A percentile compares a stretch with the other conserved stretches of the same genome.
These are phyloP conservation scores for Schoenoplectus tabernaemontani DNA, from an alignment of 202 grass and related monocot genomes.

Conservation along the genomic window DNA sequence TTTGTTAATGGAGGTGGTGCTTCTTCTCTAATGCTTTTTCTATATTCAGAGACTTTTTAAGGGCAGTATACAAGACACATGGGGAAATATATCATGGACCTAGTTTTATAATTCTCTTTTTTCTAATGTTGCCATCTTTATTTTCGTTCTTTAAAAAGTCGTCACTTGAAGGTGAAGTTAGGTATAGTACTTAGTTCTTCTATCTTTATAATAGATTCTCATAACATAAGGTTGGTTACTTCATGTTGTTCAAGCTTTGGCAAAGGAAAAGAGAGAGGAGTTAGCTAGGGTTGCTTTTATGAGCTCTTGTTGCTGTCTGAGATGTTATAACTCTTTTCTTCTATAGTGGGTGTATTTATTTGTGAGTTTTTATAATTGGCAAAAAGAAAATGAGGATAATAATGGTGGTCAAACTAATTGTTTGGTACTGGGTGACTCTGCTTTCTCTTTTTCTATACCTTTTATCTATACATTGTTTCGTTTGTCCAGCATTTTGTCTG, in stretches of 20 bases:
- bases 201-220: conserved; percentile 24
- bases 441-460: not conserved
- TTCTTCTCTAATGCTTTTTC: conserved; percentile 23
- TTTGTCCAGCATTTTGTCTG: conserved; percentile 14
- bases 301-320: conserved; percentile 18
- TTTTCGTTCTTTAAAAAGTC: conserved; percentile 32
- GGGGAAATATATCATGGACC: conserved; percentile 23
- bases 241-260: conserved; percentile 16
- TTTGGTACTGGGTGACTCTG: conserved; percentile 13
- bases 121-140: conserved; percentile 29
- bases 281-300: conserved; percentile 18
- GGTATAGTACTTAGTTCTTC: conserved; percentile 54
- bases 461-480: not conserved
- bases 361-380: too few relatives aligned
- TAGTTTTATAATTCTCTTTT: conserved; percentile 23
- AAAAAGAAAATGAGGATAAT: conserved; percentile 21
- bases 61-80: conserved; percentile 38
- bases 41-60: conserved; percentile 14
- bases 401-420: conserved; percentile 23
- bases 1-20: conserved; percentile 13
- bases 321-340: conserved; percentile 19
- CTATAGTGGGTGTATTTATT: conserved; percentile 25
- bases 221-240: conserved; percentile 14
- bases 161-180: conserved; percentile 55
- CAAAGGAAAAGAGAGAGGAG: not conserved